Conservation (phyloP, 371 early-diverging fungal species). For the Mortierella sp. region DNA sequence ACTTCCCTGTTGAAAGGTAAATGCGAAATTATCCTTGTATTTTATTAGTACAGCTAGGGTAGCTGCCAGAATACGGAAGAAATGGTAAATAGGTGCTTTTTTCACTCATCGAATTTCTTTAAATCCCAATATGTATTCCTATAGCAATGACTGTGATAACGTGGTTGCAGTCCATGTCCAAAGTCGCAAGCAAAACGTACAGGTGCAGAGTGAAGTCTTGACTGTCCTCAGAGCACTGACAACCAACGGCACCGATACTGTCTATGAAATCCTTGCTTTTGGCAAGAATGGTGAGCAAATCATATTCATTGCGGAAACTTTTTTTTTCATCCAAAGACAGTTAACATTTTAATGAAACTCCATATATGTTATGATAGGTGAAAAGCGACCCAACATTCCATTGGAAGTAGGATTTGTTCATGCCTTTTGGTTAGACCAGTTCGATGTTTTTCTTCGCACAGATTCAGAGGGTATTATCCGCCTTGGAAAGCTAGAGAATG, state of each 20-base stretch:
- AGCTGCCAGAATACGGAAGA: no score
- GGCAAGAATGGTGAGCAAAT: conserved; percentile 71
- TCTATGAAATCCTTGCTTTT: conserved; percentile 57
- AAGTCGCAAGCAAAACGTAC: conserved; percentile 20
- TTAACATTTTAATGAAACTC: no score
- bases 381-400: conserved; percentile 54
- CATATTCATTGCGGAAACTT: no score
- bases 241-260: conserved; percentile 7
- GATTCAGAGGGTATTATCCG: conserved; percentile 60
- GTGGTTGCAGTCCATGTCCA: conserved; percentile 3
- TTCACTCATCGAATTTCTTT: background rate
- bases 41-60: background rate
- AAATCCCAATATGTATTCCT: background rate
- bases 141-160: conserved; percentile 4
- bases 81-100: background rate
- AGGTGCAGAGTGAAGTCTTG: conserved; percentile 39
- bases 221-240: conserved; percentile 43
- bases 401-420: conserved; percentile 57
- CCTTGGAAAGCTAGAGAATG: conserved; percentile 58
- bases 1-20: conserved; percentile 11
- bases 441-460: conserved; percentile 51
- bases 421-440: conserved; percentile 12
- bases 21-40: background rate
- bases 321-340: no score
- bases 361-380: conserved; percentile 44